Evolutionary conservation across 306 rosid species (phyloP).

Genomic region (Hippophae gyantsensis): DNA sequence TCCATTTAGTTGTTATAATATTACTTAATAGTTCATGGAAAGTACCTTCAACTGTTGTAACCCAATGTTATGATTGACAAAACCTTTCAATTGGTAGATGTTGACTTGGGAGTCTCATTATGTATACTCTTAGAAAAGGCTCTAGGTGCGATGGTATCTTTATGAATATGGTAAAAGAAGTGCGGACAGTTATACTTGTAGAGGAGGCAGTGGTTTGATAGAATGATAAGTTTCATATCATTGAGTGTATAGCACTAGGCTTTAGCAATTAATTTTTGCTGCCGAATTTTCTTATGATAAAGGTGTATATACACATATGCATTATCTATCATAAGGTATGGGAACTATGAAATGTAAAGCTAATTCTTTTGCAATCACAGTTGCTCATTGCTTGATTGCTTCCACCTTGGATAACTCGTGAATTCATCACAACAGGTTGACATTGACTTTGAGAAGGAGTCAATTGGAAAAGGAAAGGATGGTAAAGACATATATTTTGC

Average conservation of each 20-base stretch:
- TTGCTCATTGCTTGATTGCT: not conserved
- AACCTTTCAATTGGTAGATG: not conserved
- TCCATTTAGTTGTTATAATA: too few species aligned
- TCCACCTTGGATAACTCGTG: slow-evolving; percentile 3
- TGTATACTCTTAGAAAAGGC: too few species aligned
- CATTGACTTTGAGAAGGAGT: slow-evolving; percentile 86
- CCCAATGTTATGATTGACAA: too few species aligned
- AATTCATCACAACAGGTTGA: slow-evolving; percentile 52
- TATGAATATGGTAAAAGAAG: too few species aligned
- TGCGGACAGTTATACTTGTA: too few species aligned
- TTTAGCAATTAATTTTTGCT: not conserved
- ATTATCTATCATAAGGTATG: not conserved
- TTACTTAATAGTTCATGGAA: too few species aligned
- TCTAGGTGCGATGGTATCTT: not conserved
- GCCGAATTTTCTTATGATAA: not conserved
- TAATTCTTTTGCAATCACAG: not conserved
- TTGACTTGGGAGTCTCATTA: not conserved
- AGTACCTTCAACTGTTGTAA: too few species aligned
- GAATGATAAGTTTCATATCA: not conserved
- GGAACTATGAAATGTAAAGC: too few species aligned
- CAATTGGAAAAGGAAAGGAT: slow-evolving; percentile 81
- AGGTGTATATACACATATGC: too few species aligned
- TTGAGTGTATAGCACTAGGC: not conserved
- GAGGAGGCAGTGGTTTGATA: too few species aligned
- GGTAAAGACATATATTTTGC: slow-evolving; percentile 65